Base-by-base conservation (phyloP, 1,284 basidiomycete species). In the Ganoderma sinense region DNA sequence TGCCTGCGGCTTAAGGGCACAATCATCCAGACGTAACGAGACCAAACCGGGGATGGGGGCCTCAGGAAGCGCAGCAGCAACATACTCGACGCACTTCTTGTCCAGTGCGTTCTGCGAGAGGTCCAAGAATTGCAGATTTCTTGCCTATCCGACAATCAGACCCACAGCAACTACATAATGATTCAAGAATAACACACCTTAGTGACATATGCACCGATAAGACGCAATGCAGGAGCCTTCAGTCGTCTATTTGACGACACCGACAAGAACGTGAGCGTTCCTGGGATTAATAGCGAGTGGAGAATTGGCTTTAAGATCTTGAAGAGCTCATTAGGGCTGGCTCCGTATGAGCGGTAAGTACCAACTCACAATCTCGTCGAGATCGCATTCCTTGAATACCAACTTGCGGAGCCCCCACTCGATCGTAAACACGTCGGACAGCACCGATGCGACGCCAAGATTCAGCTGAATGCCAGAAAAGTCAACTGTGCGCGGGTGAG, bases 371-470 rank as follows among this genome's bases (percentile, higher is more conserved):
- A 88, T 86, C 65, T 97, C 95, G 69, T 94, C 91, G 56, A 97
- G 80, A 81, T 91, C 88, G 80, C 93, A 92, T 81, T 95, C 91
- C 67, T 94, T 90, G 69, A 97, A 87, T 0, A 93, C 90, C 31
- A 97, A 82, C 75, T 95, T 96, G 45, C 91, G 86, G 26, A 97
- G 83, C 0, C 95, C 95, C 92, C 95, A 97, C 79, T 97, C 95
- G 70, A 97, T 91, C 8, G 90, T 90, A 70, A 98, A 90, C 14
- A 97, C 89, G 80, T 97, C 97, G 0, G 96, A 93, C 29, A 98
- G 84, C 14, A 95, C 91, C 33, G 92, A 90, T 0, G 94, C 92
- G 0, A 89, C 85, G 3, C 91, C 87, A 1, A 87, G 80, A 0
- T 89, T 92, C 23, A 98, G 84, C 70, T 93, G 92, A 4, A 94